Evolutionary conservation across 2,329 filamentous ascomycete species (phyloP), one percentile per base, ranked within the genome.

Genomic region (Talaromyces marneffei): DNA sequence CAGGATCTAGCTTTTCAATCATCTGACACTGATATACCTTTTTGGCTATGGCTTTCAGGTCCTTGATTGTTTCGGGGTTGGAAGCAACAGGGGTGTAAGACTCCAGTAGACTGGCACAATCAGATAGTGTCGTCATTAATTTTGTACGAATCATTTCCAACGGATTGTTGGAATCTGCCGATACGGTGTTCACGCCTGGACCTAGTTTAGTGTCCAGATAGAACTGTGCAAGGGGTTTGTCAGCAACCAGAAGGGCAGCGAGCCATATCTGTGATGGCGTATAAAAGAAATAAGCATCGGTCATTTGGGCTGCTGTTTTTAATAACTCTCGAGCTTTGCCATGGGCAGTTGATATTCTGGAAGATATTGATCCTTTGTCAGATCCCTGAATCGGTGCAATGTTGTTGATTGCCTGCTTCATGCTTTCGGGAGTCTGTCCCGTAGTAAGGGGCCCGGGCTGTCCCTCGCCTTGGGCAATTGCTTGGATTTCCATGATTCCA

Each of bases 281-380:
- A 77, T 90, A 97, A 75, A 96, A 88, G 77, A 97, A 97, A 78
- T 97, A 97, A n/a, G 86, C 92, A 69, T 99, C 94, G 27, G 93
- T 96, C 64, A 97, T 83, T 56, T 96, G 79, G 0, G 92, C 90
- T 61, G 90, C 89, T 59, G 87, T 88, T 71, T 91, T 91, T 59
- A 95, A 83, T 52, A 91, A 82, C 20, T 87, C 85, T 44, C 89
- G 84, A 0, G 92, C 89, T 57, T 82, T 83, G n/a, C 80, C 80
- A 71, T 96, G 92, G 0, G 91, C 91, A 10, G 80, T 80, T 29
- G 78, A 78, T 56, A 86, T 79, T 20, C 85, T 79, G 61, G 80
- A 73, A 27, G 71, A 67, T 56, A 75, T 69, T 0, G 75, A 75
- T 2, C 67, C 65, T 4, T 64, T 42, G 7, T 62, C 57, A 8